Evolutionary conservation across 2,329 filamentous ascomycete species (phyloP).

Genomic region (Fusarium duplospermum): DNA sequence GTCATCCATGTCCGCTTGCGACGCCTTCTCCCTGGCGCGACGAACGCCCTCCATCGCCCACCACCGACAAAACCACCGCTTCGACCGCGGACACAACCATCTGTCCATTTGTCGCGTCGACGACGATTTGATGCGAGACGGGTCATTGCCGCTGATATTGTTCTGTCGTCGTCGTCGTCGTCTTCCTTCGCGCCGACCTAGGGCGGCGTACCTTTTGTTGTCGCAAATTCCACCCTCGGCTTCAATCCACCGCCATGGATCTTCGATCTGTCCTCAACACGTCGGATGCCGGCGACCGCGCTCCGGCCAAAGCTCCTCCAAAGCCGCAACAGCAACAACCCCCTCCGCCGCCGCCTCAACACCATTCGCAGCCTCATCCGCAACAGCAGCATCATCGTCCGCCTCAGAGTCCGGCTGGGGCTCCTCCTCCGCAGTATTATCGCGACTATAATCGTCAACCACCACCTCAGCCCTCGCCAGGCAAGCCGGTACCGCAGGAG

Average conservation of each 20-base stretch:
- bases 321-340: slow-evolving; percentile 52
- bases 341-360: slow-evolving; percentile 47
- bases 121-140: slow-evolving; percentile 30
- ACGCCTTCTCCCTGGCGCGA: slow-evolving; percentile 42
- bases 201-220: slow-evolving; percentile 21
- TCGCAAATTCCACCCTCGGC: slow-evolving; percentile 26
- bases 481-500: slow-evolving; percentile 59
- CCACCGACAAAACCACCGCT: background rate
- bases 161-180: slow-evolving; percentile 34
- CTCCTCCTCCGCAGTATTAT: slow-evolving; percentile 54
- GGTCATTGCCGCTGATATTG: slow-evolving; percentile 34
- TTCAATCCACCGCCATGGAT: slow-evolving; percentile 55
- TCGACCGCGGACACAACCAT: slow-evolving; percentile 10
- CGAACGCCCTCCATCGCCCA: slow-evolving; percentile 34
- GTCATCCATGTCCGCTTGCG: slow-evolving; percentile 47
- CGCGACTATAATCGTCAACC: slow-evolving; percentile 61
- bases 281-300: slow-evolving; percentile 58
- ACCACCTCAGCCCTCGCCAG: slow-evolving; percentile 63
- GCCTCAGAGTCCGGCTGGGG: slow-evolving; percentile 52
- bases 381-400: slow-evolving; percentile 56
- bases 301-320: slow-evolving; percentile 48
- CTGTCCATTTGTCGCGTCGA: slow-evolving; percentile 34
- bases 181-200: slow-evolving; percentile 32
- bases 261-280: slow-evolving; percentile 66
- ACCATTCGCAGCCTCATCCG: slow-evolving; percentile 44